Base-by-base conservation (phyloP, 768 basidiomycete species). In the Leucocoprinus birnbaumii region DNA sequence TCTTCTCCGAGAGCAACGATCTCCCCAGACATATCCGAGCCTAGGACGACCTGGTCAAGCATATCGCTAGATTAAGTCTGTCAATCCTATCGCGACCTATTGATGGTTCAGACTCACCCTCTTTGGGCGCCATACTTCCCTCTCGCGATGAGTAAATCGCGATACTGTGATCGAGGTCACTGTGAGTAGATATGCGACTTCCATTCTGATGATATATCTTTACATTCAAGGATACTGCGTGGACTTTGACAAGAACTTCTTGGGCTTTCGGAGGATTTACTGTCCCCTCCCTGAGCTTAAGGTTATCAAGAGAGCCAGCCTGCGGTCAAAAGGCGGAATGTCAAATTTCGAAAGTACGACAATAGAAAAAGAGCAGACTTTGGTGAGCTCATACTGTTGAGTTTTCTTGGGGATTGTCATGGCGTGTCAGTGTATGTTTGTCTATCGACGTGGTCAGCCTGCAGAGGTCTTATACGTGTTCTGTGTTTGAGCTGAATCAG, bases 11-110 rank as follows among this genome's bases (percentile, higher is more conserved):
- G 61, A 1, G 77, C 72, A 27, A 83, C 65, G 46, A 86, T 69
- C 60, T 84, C 82, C 10, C 84, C 83, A 16, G 83, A 80, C 66
- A 77, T 74, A 59, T 86, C 83, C 0, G 84, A 74, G 60, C 69
- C 71, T 34, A 72, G 72, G 10, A 76, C 68, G 0, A 71, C 61
- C 48, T 72, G 60, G 2, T 62, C 58, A 1, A 64, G 31, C 83
- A 72, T 47, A 22, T 27, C 19, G 22, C 64, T 61, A 44, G 11
- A 24, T 21, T 34, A 46, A 3, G 1, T n/a, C 11, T 11, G 16
- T 38, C 38, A 38, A 3, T n/a, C n/a, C n/a, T n/a, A n/a, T n/a
- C n/a, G n/a, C n/a, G n/a, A n/a, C n/a, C n/a, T n/a, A n/a, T n/a
- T n/a, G n/a, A n/a, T n/a, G n/a, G n/a, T n/a, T n/a, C n/a, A n/a